Evolutionary conservation across 306 rosid genomes (phyloP).

Genomic region (Rubus parviflorus): DNA sequence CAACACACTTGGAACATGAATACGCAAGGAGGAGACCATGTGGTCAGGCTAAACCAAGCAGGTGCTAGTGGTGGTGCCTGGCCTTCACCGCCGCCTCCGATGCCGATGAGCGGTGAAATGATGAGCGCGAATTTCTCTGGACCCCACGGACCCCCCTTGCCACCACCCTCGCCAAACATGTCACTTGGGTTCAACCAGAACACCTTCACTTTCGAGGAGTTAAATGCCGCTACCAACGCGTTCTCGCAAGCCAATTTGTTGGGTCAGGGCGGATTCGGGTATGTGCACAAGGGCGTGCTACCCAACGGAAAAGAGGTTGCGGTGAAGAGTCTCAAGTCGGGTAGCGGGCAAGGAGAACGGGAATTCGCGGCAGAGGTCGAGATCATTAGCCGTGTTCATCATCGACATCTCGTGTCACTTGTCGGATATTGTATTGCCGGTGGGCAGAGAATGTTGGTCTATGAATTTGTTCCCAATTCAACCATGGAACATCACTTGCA

Average conservation of each 20-base stretch:
- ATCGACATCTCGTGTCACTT: slow-evolving; percentile 78
- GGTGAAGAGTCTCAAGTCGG: slow-evolving; percentile 69
- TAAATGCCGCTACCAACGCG: slow-evolving; percentile 64
- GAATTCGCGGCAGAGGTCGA: slow-evolving; percentile 92
- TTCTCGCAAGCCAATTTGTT: slow-evolving; percentile 52
- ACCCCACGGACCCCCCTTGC: slow-evolving; percentile 42
- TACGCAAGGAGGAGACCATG: slow-evolving; percentile 44
- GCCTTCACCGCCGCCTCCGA: slow-evolving; percentile 43
- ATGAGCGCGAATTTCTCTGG: slow-evolving; percentile 44
- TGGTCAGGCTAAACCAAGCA: slow-evolving; percentile 47
- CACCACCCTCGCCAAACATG: slow-evolving; percentile 72
- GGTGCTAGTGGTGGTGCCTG: slow-evolving; percentile 44
- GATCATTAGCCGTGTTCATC: slow-evolving; percentile 82
- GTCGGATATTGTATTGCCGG: slow-evolving; percentile 75
- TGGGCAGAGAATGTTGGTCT: slow-evolving; percentile 78
- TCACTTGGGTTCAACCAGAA: slow-evolving; percentile 66
- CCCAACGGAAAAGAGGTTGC: slow-evolving; percentile 81
- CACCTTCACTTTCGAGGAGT: slow-evolving; percentile 75
- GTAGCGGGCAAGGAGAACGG: slow-evolving; percentile 78
- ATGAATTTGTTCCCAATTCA: slow-evolving; percentile 61
- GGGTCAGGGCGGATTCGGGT: slow-evolving; percentile 93
- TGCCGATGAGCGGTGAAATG: slow-evolving; percentile 45
- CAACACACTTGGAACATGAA: slow-evolving; percentile 38
- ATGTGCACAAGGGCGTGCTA: slow-evolving; percentile 76
- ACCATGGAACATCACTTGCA: slow-evolving; percentile 69